Evolutionary conservation across 768 basidiomycete species (phyloP).

Genomic region (Calocera viscosa): DNA sequence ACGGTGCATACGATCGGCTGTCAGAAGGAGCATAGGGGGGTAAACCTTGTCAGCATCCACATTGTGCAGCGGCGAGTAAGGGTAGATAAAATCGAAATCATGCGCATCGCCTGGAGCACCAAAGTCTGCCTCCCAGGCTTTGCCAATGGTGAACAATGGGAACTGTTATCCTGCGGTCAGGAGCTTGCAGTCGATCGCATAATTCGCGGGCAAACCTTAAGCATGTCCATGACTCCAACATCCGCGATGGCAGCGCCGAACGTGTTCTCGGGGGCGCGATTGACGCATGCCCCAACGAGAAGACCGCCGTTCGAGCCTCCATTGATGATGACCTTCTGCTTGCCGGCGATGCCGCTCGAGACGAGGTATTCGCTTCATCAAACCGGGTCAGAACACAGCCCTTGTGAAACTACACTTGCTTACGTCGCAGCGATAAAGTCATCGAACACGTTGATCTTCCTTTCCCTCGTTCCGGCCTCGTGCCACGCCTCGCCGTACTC

Average conservation of each 20-base stretch:
- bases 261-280: constrained; percentile 60
- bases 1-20: constrained; percentile 58
- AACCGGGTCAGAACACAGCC: background rate
- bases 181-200: background rate
- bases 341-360: constrained; percentile 54
- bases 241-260: constrained; percentile 72
- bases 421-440: constrained; percentile 77
- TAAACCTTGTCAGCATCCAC: constrained; percentile 47
- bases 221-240: constrained; percentile 68
- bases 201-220: constrained; percentile 40
- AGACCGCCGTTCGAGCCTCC: constrained; percentile 79
- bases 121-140: constrained; percentile 69
- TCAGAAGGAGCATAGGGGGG: constrained; percentile 62
- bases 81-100: constrained; percentile 76
- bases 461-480: constrained; percentile 51
- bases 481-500: constrained; percentile 87
- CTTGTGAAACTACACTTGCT: constrained; percentile 20
- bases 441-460: constrained; percentile 66
- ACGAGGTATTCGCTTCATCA: constrained; percentile 51
- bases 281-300: constrained; percentile 72
- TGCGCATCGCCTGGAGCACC: constrained; percentile 60
- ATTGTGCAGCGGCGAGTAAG: constrained; percentile 70
- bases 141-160: constrained; percentile 62
- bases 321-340: constrained; percentile 61
- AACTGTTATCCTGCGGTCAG: constrained; percentile 34